These are phyloP conservation scores for Mayamaea pseudoterrestris DNA, from an alignment of 108 stramenopile genomes.

Conservation along the genomic window DNA sequence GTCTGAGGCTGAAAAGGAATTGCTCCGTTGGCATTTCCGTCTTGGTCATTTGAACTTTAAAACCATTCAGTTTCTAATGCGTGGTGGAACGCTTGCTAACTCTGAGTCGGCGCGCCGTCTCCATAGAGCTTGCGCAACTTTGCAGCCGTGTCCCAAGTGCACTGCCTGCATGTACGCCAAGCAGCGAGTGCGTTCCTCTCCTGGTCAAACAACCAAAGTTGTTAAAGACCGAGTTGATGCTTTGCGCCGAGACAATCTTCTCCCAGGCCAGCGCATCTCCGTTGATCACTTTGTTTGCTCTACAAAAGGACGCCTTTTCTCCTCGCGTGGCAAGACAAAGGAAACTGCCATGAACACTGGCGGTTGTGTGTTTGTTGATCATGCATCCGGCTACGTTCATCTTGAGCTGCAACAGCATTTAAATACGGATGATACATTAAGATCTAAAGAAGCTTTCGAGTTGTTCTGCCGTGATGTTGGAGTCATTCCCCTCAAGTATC, in stretches of 20 bases:
- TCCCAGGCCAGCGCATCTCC: constrained; percentile 5
- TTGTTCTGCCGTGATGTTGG: constrained; percentile 4
- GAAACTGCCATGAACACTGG: neutral
- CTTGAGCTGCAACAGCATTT: constrained; percentile 1
- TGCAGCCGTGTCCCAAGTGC: neutral
- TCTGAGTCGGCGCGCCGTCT: neutral
- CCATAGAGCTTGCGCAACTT: neutral
- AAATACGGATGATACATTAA: constrained; percentile 3
- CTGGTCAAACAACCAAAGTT: neutral
- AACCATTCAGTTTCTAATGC: neutral
- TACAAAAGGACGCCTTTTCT: neutral
- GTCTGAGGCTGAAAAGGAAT: neutral
- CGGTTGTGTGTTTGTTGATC: constrained; percentile 1
- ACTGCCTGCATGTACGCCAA: constrained; percentile 14
- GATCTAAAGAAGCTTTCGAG: constrained; percentile 4
- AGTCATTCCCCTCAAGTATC: constrained; percentile 1
- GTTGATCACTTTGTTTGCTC: constrained; percentile 3
- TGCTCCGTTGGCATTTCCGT: constrained; percentile 1
- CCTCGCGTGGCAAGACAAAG: neutral
- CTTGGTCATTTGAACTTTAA: neutral
- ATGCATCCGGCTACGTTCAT: neutral
- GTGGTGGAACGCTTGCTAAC: constrained; percentile 2
- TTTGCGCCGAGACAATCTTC: constrained; percentile 1
- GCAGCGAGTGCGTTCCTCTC: constrained; percentile 4
- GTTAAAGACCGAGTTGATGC: neutral